Evolutionary conservation across 202 grass and related monocot species (phyloP).

Genomic region (Hordeum pubiflorum): DNA sequence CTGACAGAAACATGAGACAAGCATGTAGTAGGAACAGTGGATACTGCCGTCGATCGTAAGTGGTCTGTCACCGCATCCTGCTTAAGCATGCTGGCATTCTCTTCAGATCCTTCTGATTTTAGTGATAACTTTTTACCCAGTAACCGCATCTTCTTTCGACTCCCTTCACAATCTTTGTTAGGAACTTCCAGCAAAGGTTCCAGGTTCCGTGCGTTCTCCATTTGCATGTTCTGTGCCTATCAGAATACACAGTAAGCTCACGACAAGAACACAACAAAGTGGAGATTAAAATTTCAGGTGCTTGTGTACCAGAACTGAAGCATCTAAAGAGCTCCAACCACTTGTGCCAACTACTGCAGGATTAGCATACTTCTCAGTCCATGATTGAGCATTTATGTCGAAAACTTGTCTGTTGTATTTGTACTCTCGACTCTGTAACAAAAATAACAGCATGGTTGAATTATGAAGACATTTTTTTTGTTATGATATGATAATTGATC

Average conservation of each 20-base stretch:
- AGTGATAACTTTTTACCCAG: slow-evolving; percentile 45
- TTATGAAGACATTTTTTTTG: neutral
- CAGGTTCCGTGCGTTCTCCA: slow-evolving; percentile 27
- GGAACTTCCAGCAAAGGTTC: slow-evolving; percentile 23
- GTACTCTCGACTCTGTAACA: slow-evolving; percentile 70
- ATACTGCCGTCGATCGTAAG: slow-evolving; percentile 1
- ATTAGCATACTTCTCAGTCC: slow-evolving; percentile 79
- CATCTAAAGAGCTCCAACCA: slow-evolving; percentile 31
- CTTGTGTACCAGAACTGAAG: slow-evolving; percentile 31
- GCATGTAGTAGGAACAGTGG: slow-evolving; percentile 3
- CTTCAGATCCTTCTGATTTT: slow-evolving; percentile 38
- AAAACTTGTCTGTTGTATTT: slow-evolving; percentile 82
- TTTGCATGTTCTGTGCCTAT: slow-evolving; percentile 35
- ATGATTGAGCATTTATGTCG: slow-evolving; percentile 62
- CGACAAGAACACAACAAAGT: neutral
- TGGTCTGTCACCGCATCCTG: slow-evolving; percentile 27
- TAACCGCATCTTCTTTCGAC: slow-evolving; percentile 48
- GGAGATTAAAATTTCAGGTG: neutral
- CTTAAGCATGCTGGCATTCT: slow-evolving; percentile 34
- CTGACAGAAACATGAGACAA: slow-evolving; percentile 32
- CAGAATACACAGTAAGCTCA: neutral
- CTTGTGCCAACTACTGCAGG: slow-evolving; percentile 27
- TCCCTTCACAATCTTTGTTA: slow-evolving; percentile 26
- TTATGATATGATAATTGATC: neutral
- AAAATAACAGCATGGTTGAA: slow-evolving; percentile 20